Conservation (phyloP, 768 basidiomycete genomes). For the Tephrocybe sp. region DNA sequence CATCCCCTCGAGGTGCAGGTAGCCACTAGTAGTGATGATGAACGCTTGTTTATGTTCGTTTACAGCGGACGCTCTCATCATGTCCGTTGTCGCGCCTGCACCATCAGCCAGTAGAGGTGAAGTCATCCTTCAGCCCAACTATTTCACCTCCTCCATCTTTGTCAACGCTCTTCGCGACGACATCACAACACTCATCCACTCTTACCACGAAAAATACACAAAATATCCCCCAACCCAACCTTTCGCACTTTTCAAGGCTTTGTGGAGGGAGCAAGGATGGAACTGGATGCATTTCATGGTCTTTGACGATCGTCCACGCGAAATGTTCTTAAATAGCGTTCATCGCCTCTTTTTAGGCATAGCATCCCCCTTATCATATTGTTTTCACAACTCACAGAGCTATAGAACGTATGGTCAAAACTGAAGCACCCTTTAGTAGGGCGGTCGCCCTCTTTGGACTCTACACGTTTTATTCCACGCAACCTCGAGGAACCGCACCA, state of each 20-base stretch:
- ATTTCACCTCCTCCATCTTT: constrained; percentile 77
- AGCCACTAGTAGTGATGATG: not conserved
- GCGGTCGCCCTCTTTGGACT: constrained; percentile 63
- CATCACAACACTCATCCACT: constrained; percentile 48
- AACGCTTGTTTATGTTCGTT: constrained; percentile 11
- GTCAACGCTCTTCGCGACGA: constrained; percentile 65
- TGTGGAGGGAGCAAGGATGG: constrained; percentile 74
- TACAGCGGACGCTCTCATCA: constrained; percentile 37
- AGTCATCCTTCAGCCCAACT: constrained; percentile 64
- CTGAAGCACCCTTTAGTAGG: constrained; percentile 52
- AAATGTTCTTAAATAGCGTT: constrained; percentile 57
- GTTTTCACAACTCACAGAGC: constrained; percentile 1
- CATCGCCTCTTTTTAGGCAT: constrained; percentile 62
- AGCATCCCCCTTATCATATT: not conserved
- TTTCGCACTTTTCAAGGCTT: constrained; percentile 65
- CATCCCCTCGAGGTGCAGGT: constrained; percentile 24
- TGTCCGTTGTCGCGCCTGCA: constrained; percentile 45
- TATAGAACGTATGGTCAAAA: constrained; percentile 51
- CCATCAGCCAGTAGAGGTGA: constrained; percentile 61
- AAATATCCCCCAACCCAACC: constrained; percentile 37
- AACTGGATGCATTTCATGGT: constrained; percentile 73
- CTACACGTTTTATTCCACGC: constrained; percentile 69
- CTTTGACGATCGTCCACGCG: constrained; percentile 64
- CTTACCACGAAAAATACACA: constrained; percentile 50
- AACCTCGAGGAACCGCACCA: constrained; percentile 55